Evolutionary conservation across 768 basidiomycete genomes (phyloP), one percentile per base, ranked within the genome.

Genomic region (Lactarius hengduanensis): DNA sequence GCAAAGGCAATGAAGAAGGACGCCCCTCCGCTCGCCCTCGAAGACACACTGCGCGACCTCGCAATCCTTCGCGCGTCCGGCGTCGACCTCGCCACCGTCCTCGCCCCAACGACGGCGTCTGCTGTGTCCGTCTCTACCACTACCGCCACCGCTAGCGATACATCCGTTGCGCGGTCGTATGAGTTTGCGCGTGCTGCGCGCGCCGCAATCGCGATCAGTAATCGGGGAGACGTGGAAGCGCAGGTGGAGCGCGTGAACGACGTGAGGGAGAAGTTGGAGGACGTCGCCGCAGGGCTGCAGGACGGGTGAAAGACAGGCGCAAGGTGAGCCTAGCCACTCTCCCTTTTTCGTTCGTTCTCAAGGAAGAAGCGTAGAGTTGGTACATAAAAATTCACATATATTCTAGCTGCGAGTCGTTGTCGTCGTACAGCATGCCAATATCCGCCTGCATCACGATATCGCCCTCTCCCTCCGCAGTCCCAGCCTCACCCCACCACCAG

Each of bases 11-110:
- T 26, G 47, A 38, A 18, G n/a, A 56, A 63, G 30, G 58, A 32
- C 9, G 61, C 61, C 26, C 69, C 85, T 66, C 82, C 85, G 15
- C 79, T 92, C 50, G 78, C 84, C 8, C 80, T 91, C 36, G 75
- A 79, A 65, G 82, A 85, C 63, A 86, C 85, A 8, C 80, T 92
- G 43, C 86, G 82, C 15, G 91, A 93, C 75, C 83, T 93, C 28
- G 90, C 91, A 6, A 75, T 90, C 38, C 77, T 92, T 22, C 84
- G 88, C 34, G 84, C 84, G 32, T 85, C 87, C 11, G 84, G 82
- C 28, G 66, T 83, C 55, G 78, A 82, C 66, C 69, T 83, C 20
- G 72, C 77, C 6, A 63, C 57, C 10, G 59, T 80, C 40, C 73
- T 81, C 5, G 9, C 62, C 13, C 20, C 55, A 47, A 58, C 65